Evolutionary conservation across 129 eudicot genomes (phyloP), one percentile per base, ranked within the genome.

Genomic region (Lactuca sativa): DNA sequence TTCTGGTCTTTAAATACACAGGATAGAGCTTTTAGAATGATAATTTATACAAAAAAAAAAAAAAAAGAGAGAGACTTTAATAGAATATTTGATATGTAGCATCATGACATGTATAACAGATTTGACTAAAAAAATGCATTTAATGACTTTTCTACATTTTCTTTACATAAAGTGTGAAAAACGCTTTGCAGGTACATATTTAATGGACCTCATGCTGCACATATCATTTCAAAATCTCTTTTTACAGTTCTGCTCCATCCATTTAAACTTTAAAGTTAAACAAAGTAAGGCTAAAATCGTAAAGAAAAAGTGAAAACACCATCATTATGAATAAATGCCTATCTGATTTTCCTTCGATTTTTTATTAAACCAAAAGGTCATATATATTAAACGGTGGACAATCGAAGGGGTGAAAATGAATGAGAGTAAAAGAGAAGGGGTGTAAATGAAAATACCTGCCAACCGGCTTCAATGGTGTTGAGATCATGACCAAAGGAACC

Each of bases 381-480:
- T 13, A 12, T 4, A 53, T 0, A 53, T 53, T 53, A 53, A 31
- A 15, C 7, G 59, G 30, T 15, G 16, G 51, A 15, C 12, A 32
- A 12, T 33, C 1, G 47, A 13, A 59, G 63, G 51, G 52, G 48
- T 54, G 32, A 12, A 53, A 54, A 41, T 32, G 49, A 57, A 44
- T 8, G 49, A 14, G 47, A 33, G 60, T 59, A 63, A 69, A 38
- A 62, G 48, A 9, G 25, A 40, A 59, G 38, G 52, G 41, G 75
- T 6, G 32, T 67, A 15, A 67, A 61, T 48, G 49, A 30, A 82
- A 77, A 33, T 85, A 69, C 99, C 97, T 93, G 99, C 99, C 99
- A 93, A 66, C 99, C 99, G 85, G 99, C 90, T 90, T 93, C 99
- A 77, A 93, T 93, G 74, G 97, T 93, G 83, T 93, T 93, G 65